phyloP scores from a whole-genome alignment of 139 green algal species.

The Volvox reticuliferus region DNA sequence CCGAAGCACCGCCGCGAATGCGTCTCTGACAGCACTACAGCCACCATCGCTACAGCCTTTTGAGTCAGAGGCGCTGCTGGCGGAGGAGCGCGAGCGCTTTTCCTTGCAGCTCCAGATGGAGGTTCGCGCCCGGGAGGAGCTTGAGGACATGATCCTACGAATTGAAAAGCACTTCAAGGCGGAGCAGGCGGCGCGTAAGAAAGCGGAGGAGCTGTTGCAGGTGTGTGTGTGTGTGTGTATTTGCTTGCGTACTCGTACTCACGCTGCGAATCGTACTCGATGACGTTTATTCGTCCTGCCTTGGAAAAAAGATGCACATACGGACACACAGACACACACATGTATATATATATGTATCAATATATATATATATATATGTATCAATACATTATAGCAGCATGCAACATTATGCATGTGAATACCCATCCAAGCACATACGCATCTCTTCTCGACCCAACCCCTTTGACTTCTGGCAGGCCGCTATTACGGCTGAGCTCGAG shows the following conservation, averaged over 20 bases:
- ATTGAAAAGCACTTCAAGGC: conserved; percentile 89
- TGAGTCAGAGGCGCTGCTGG: conserved; percentile 38
- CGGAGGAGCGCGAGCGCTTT: conserved; percentile 53
- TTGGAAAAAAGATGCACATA: no score
- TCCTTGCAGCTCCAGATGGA: conserved; percentile 63
- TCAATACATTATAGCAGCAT: no score
- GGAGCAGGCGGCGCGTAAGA: conserved; percentile 68
- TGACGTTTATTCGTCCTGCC: no score
- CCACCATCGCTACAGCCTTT: background rate
- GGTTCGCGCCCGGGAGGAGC: conserved; percentile 63
- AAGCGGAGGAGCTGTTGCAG: conserved; percentile 75
- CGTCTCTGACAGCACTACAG: background rate
- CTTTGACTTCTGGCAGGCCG: conserved; percentile 17
- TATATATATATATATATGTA: no score
- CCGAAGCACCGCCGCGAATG: no score
- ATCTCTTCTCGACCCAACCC: background rate
- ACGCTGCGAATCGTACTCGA: no score
- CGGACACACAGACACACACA: no score
- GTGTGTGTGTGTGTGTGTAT: background rate
- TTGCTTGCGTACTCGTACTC: no score
- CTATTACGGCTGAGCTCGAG: conserved; percentile 63
- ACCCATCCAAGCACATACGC: no score
- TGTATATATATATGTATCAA: no score
- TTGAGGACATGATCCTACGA: conserved; percentile 90
- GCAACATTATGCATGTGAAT: no score